Evolutionary conservation across 129 eudicot species (phyloP), one percentile per base, ranked within the genome.

Genomic region (Chrysanthemum seticuspe): DNA sequence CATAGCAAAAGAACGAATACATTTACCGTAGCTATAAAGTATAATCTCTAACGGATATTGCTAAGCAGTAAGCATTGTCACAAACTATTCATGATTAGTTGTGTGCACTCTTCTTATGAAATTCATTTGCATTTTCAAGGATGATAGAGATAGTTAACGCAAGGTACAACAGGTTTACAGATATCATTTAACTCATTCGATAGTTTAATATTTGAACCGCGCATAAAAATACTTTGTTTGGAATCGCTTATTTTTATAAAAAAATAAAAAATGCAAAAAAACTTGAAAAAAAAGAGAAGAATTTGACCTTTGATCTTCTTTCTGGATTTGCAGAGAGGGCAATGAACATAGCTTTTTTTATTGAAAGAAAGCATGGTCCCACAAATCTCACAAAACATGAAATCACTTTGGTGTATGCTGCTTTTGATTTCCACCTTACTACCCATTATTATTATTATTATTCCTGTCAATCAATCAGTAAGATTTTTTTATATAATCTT

Each of bases 301-400:
- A 23, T 23, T 23, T 23, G 3, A 86, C 96, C 96, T 86, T 77
- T 84, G 15, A 68, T 45, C 5, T 54, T 80, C 72, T 75, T 80
- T 80, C 77, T 73, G 69, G n/a, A 79, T n/a, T 76, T 77, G 86
- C 96, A 86, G 60, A 82, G 64, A 14, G 81, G 87, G 78, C 96
- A 89, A 9, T 44, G 48, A 59, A 86, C 85, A 68, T 77, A 78
- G 50, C 84, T 79, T 21, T 66, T 69, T 12, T 80, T 51, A 16
- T 74, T 60, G 49, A 86, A 78, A 3, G 81, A 64, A 10, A 89
- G 74, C 91, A 89, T 79, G 5, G 96, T 79, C 25, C 96, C 96
- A 68, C 91, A 86, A 23, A 86, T 51, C 7, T 86, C 85, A 62
- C 96, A 86, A 76, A 89, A 89, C 89, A 89, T 73, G 78, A 89